Percentiles rank a stretch among this genome's conserved stretches.
phyloP scores from a whole-genome alignment of 371 early-diverging fungal species.

The Lichtheimia hyalospora region DNA sequence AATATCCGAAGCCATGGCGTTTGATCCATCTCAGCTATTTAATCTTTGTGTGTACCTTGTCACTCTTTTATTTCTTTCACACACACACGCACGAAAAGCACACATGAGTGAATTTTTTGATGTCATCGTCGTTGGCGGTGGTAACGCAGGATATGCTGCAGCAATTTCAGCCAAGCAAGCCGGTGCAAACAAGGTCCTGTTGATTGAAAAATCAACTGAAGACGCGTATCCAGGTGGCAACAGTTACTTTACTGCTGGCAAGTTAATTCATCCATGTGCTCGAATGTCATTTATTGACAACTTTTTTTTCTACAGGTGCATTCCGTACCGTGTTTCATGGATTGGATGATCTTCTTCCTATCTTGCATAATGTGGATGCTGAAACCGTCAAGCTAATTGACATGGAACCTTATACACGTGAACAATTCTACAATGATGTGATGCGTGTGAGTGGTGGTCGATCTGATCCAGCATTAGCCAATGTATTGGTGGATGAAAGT shows the following conservation, averaged over 20 bases:
- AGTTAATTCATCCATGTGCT: background rate
- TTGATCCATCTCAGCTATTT: no score
- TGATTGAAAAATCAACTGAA: slow-evolving; percentile 18
- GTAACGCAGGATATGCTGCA: slow-evolving; percentile 20
- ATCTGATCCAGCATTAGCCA: slow-evolving; percentile 14
- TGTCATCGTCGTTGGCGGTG: slow-evolving; percentile 18
- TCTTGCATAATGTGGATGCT: slow-evolving; percentile 15
- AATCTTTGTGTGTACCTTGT: no score
- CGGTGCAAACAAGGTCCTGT: slow-evolving; percentile 16
- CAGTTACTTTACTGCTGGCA: slow-evolving; percentile 20
- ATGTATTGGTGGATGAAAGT: slow-evolving; percentile 9
- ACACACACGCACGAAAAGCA: background rate
- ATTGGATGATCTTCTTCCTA: slow-evolving; percentile 16
- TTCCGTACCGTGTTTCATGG: slow-evolving; percentile 19
- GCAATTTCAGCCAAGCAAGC: slow-evolving; percentile 21
- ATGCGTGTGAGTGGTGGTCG: slow-evolving; percentile 20
- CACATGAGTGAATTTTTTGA: slow-evolving; percentile 6
- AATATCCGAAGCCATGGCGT: no score
- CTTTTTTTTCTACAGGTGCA: slow-evolving; percentile 7
- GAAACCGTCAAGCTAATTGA: slow-evolving; percentile 14
- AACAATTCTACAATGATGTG: slow-evolving; percentile 14
- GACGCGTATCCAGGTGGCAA: slow-evolving; percentile 18
- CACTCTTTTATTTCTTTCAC: background rate
- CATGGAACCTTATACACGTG: slow-evolving; percentile 19
- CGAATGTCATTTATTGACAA: background rate